These are phyloP conservation scores for Aegilops sharonensis DNA, from an alignment of 176 grass and related monocot species.

Conservation along the genomic window DNA sequence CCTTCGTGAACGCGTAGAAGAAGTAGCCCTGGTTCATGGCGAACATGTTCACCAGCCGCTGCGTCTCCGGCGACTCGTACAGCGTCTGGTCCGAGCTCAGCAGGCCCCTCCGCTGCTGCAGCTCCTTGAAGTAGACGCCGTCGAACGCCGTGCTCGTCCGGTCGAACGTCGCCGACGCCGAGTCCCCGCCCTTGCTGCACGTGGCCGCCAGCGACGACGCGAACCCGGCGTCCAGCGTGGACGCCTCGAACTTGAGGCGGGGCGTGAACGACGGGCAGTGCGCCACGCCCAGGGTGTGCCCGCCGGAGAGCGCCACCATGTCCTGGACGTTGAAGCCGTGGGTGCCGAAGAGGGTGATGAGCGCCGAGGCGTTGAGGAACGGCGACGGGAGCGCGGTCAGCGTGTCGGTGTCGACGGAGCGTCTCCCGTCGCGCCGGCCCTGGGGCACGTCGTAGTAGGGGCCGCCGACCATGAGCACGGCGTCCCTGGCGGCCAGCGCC, in stretches of 20 bases:
- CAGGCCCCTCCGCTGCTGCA: constrained; percentile 57
- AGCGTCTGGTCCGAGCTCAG: constrained; percentile 79
- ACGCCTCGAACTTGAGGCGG: constrained; percentile 25
- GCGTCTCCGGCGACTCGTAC: constrained; percentile 57
- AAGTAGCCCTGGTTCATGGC: constrained; percentile 68
- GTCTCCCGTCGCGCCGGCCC: constrained; percentile 68
- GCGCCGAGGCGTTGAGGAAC: constrained; percentile 34
- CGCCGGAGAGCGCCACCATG: constrained; percentile 76
- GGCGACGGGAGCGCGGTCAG: constrained; percentile 57
- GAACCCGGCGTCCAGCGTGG: constrained; percentile 49
- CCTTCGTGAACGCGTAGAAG: constrained; percentile 78
- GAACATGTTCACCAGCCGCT: constrained; percentile 51
- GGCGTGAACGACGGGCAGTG: constrained; percentile 58
- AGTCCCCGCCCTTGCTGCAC: constrained; percentile 54
- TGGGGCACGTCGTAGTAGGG: constrained; percentile 64
- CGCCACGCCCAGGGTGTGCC: constrained; percentile 74
- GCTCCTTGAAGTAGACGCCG: constrained; percentile 60
- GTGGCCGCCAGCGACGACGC: constrained; percentile 31
- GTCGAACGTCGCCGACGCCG: constrained; percentile 55
- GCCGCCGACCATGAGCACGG: constrained; percentile 58
- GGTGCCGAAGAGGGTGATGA: constrained; percentile 46
- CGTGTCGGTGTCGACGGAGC: constrained; percentile 61
- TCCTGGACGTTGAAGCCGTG: constrained; percentile 51
- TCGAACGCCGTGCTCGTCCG: constrained; percentile 58
- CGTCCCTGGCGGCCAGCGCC: constrained; percentile 70